Base-by-base conservation (phyloP, 2,329 filamentous ascomycete species). In the Domatiomyces catenatus region DNA sequence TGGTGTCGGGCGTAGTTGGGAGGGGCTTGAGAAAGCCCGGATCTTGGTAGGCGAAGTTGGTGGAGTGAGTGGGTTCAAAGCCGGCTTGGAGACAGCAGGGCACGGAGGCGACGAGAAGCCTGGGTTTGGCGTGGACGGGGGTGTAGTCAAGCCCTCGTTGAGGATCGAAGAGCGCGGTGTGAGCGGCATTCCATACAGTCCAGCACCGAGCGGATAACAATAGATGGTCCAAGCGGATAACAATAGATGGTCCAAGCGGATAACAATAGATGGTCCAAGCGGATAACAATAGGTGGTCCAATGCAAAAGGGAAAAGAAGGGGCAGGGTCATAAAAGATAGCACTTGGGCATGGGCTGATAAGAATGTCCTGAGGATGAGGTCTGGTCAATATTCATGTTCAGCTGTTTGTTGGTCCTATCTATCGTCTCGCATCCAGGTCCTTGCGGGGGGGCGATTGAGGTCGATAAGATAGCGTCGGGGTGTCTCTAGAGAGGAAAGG, bases 21-120 rank as follows among this genome's bases (percentile, higher is more conserved):
- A 48, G 20, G 51, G 28, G 44, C 50, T 49, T n/a, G 52, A 51
- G 10, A 52, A 54, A 5, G 47, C 51, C 17, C 49, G 46, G 22
- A 12, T 42, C 22, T 32, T 39, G 17, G 44, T 49, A 17, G 56
- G 58, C 22, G 56, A 57, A 8, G 54, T 52, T 19, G 58, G 58
- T 18, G 58, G 56, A 45, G 56, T 59, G 46, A 56, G 43, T 17
- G 24, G 22, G 24, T 15, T 44, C 17, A 28, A 1, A 28, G n/a
- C 17, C 8, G 20, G 12, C 6, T 44, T 20, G n/a, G 8, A 15
- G 12, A 50, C n/a, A 42, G 22, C 20, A 10, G 48, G 22, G 18
- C 24, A n/a, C n/a, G n/a, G n/a, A n/a, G n/a, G 10, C 1, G 43
- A 48, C 17, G 8, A 18, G 26, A 10, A 18, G 8, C 8, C 20